Percentiles rank a stretch among this genome's conserved stretches.
phyloP scores from a whole-genome alignment of 345 rosid species.

The Turritis glabra region DNA sequence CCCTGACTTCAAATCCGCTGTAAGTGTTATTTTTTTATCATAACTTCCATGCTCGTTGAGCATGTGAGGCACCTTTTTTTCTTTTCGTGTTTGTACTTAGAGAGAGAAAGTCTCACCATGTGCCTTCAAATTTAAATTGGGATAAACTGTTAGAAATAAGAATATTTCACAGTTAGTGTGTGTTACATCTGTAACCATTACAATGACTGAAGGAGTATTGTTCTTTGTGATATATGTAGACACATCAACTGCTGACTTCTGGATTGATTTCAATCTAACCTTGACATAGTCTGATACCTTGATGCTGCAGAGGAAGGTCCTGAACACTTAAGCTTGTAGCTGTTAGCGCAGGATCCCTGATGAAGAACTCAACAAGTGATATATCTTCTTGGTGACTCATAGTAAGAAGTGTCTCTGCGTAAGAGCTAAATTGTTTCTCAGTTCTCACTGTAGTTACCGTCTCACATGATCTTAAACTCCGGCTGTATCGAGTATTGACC shows the following conservation, averaged over 20 bases:
- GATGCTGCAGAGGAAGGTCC: slow-evolving; percentile 51
- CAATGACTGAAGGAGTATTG: neutral
- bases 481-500: neutral
- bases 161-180: neutral
- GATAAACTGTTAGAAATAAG: neutral
- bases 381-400: slow-evolving; percentile 37
- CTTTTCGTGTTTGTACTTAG: neutral
- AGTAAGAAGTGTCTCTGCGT: slow-evolving; percentile 11
- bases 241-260: neutral
- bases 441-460: neutral
- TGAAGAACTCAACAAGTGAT: slow-evolving; percentile 44
- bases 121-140: slow-evolving; percentile 1
- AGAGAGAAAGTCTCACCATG: neutral
- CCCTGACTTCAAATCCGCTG: slow-evolving; percentile 85
- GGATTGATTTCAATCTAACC: slow-evolving; percentile 27
- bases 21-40: slow-evolving; percentile 47
- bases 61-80: neutral
- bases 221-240: neutral
- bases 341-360: slow-evolving; percentile 38
- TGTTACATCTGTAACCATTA: neutral
- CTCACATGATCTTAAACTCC: neutral
- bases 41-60: neutral
- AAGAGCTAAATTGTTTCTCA: neutral
- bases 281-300: slow-evolving; percentile 38
- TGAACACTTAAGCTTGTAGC: slow-evolving; percentile 49